Evolutionary conservation across 148 eudicot genomes (phyloP).

Genomic region (Diospyros kaki): DNA sequence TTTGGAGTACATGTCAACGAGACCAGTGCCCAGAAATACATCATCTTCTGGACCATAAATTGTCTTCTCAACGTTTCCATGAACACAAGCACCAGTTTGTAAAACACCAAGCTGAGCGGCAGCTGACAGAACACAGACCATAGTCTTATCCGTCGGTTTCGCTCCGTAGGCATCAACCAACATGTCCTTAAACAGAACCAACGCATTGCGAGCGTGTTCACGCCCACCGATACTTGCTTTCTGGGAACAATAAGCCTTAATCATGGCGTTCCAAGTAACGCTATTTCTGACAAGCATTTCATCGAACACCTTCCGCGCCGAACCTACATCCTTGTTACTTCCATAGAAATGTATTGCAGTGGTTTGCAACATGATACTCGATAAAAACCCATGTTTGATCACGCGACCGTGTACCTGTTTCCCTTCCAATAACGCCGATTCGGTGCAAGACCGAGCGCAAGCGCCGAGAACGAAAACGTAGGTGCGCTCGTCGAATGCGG

Average conservation of each 20-base stretch:
- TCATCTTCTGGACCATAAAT: slow-evolving; percentile 26
- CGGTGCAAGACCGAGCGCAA: slow-evolving; percentile 37
- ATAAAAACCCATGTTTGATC: slow-evolving; percentile 31
- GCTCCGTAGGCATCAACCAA: slow-evolving; percentile 23
- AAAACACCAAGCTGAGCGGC: slow-evolving; percentile 43
- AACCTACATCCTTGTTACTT: slow-evolving; percentile 19
- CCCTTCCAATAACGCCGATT: slow-evolving; percentile 38
- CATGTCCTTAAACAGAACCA: slow-evolving; percentile 40
- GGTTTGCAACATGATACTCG: slow-evolving; percentile 31
- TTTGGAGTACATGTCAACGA: slow-evolving; percentile 65
- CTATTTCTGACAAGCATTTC: slow-evolving; percentile 50
- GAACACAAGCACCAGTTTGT: slow-evolving; percentile 45
- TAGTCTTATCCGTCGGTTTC: slow-evolving; percentile 36
- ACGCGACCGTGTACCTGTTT: slow-evolving; percentile 44
- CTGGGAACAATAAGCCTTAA: slow-evolving; percentile 51
- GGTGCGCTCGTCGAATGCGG: slow-evolving; percentile 36
- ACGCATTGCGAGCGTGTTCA: slow-evolving; percentile 27
- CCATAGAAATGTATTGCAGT: slow-evolving; percentile 55
- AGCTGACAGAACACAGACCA: slow-evolving; percentile 53
- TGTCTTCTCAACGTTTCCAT: slow-evolving; percentile 49
- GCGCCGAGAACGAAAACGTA: slow-evolving; percentile 57
- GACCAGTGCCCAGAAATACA: slow-evolving; percentile 51
- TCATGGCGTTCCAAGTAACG: slow-evolving; percentile 64
- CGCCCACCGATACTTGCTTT: neutral
- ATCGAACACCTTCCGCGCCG: slow-evolving; percentile 52